Evolutionary conservation across 2,329 filamentous ascomycete genomes (phyloP).

Genomic region (Colletotrichum camelliae): DNA sequence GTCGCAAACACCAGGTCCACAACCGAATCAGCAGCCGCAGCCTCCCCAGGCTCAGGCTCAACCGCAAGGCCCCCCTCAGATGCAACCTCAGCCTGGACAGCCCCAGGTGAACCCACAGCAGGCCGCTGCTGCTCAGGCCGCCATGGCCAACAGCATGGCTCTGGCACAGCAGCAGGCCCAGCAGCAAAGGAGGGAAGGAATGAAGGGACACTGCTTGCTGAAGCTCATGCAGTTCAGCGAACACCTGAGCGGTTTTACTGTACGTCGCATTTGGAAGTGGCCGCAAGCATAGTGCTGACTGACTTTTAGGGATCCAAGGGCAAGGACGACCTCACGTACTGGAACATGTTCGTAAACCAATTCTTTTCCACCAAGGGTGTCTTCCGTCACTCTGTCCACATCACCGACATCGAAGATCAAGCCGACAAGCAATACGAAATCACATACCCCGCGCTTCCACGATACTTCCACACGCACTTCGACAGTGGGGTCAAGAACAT

Average conservation of each 20-base stretch:
- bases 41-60: slow-evolving; percentile 36
- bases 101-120: slow-evolving; percentile 28
- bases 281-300: neutral
- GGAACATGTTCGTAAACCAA: slow-evolving; percentile 78
- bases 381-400: slow-evolving; percentile 74
- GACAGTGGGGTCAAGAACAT: slow-evolving; percentile 85
- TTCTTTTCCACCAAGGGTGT: slow-evolving; percentile 84
- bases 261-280: slow-evolving; percentile 36
- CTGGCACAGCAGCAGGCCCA: slow-evolving; percentile 45
- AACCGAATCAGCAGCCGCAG: slow-evolving; percentile 25
- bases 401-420: slow-evolving; percentile 58
- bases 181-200: slow-evolving; percentile 54
- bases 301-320: slow-evolving; percentile 57
- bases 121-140: slow-evolving; percentile 22
- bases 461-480: slow-evolving; percentile 91
- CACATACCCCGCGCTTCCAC: slow-evolving; percentile 77
- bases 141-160: slow-evolving; percentile 38
- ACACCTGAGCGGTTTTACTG: slow-evolving; percentile 62
- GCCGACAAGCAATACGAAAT: slow-evolving; percentile 87
- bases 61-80: slow-evolving; percentile 34
- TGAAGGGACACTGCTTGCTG: slow-evolving; percentile 63
- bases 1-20: slow-evolving; percentile 22
- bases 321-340: slow-evolving; percentile 74
- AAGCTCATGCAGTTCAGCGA: slow-evolving; percentile 69
- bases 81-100: slow-evolving; percentile 37